Evolutionary conservation across 441 rosid genomes (phyloP).

Genomic region (Corymbia calophylla): DNA sequence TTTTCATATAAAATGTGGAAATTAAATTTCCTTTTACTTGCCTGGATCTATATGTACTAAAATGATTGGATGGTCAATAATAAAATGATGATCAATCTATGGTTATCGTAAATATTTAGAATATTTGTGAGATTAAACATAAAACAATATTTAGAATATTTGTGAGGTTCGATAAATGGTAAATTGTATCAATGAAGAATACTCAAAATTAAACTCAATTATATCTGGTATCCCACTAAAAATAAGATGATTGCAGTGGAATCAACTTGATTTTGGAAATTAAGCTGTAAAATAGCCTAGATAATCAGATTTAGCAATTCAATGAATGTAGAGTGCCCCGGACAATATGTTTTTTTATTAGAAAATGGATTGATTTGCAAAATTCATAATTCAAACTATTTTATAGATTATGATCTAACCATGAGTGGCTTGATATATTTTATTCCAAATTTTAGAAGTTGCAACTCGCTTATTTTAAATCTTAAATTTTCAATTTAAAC

Average conservation of each 20-base stretch:
- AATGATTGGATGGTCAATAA: no score
- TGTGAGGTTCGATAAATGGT: no score
- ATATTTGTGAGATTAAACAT: no score
- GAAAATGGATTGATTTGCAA: background rate
- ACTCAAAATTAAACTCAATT: no score
- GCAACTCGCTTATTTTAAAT: rapidly evolving
- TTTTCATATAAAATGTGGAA: no score
- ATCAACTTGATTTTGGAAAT: no score
- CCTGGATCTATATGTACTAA: no score
- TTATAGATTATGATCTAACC: background rate
- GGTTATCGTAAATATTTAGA: no score
- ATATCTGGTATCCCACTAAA: no score
- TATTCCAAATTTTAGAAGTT: background rate
- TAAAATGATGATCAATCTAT: no score
- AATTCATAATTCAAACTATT: rapidly evolving
- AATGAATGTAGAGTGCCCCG: rapidly evolving
- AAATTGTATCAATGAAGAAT: background rate
- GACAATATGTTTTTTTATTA: background rate
- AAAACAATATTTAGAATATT: no score
- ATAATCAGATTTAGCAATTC: background rate
- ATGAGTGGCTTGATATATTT: background rate
- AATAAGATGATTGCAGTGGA: background rate
- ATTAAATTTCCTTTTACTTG: no score
- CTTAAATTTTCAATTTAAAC: background rate
- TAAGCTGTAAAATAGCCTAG: background rate